phyloP scores from a whole-genome alignment of 352 stramenopile species.

The Globisporangium acanthophoron region DNA sequence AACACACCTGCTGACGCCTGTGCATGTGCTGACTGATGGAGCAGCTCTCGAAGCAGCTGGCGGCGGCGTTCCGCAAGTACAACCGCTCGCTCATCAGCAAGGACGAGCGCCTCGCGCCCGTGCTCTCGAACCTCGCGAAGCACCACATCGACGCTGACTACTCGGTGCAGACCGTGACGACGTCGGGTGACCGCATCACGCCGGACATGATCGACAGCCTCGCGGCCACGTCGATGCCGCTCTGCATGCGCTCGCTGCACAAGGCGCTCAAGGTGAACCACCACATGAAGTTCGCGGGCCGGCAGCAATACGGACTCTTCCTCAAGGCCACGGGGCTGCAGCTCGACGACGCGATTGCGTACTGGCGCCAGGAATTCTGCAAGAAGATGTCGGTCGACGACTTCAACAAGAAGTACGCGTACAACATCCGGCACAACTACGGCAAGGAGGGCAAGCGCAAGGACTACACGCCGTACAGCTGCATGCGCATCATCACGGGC shows the following conservation, averaged over 20 bases:
- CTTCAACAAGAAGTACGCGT: conserved; percentile 99
- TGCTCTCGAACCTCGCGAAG: conserved; percentile 95
- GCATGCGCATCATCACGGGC: conserved; percentile 97
- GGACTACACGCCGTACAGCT: conserved; percentile 96
- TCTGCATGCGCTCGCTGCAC: conserved; percentile 98
- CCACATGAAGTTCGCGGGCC: conserved; percentile 96
- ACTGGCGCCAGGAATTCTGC: conserved; percentile 93
- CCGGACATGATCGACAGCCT: conserved; percentile 91
- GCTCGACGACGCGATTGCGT: conserved; percentile 95
- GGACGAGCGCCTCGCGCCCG: conserved; percentile 90
- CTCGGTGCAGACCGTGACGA: conserved; percentile 31
- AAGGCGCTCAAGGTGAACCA: conserved; percentile 91
- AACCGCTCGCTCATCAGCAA: conserved; percentile 87
- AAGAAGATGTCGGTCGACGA: conserved; percentile 95
- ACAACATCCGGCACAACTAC: conserved; percentile 99
- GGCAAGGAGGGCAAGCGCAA: conserved; percentile 98
- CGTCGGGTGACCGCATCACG: conserved; percentile 62
- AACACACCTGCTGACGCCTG: not conserved
- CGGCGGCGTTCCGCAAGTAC: conserved; percentile 83
- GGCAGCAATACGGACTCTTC: conserved; percentile 98
- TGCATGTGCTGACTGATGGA: not conserved
- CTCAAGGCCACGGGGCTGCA: conserved; percentile 96
- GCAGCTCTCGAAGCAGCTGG: conserved; percentile 89
- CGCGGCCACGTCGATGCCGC: conserved; percentile 90
- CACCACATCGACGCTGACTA: conserved; percentile 94